Base-by-base conservation (phyloP, 768 basidiomycete species). In the Lactifluus echinatus region DNA sequence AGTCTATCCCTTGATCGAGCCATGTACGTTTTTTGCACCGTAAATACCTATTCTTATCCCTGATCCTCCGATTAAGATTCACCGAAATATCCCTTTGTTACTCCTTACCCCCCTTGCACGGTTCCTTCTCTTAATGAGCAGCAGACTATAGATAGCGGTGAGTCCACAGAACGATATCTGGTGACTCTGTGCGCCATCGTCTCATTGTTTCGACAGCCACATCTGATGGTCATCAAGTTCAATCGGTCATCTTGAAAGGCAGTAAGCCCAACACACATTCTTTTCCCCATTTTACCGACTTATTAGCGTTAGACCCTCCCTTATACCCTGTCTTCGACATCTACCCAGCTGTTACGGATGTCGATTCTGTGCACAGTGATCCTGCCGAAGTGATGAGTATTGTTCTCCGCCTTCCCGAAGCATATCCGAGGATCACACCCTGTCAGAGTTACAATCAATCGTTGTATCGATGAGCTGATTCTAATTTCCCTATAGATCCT, bases 321-420 rank as follows among this genome's bases (percentile, higher is more conserved):
- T 33, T 42, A 12, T 58, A 59, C 17, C 45, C 56, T 19, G 8
- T 29, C 15, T 59, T 53, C 19, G 42, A 53, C 47, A 49, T 59
- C 12, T 54, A 59, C 31, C 57, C 52, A 10, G 40, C 40, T 8
- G 31, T 44, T 15, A 19, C 45, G 15, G 33, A 21, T 19, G 11
- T 34, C n/a, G 47, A 43, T 4, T 17, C 31, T 31, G 4, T n/a
- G 29, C 21, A 33, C 8, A 6, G 0, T 11, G 8, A 12, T 36
- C 29, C 19, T 24, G 19, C 40, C 11, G 33, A 59, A 39, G 48
- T 14, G 17, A 37, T 37, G 17, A 14, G 17, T 24, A 21, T 59
- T 2, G 21, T 12, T 31, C n/a, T 37, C 28, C 47, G n/a, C 28
- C 57, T 45, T 24, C 42, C 53, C 15, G 26, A 28, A 28, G 48